Evolutionary conservation across 495 filamentous ascomycete species (phyloP), one percentile per base, ranked within the genome.

Genomic region (Rostrohypoxylon terebratum): DNA sequence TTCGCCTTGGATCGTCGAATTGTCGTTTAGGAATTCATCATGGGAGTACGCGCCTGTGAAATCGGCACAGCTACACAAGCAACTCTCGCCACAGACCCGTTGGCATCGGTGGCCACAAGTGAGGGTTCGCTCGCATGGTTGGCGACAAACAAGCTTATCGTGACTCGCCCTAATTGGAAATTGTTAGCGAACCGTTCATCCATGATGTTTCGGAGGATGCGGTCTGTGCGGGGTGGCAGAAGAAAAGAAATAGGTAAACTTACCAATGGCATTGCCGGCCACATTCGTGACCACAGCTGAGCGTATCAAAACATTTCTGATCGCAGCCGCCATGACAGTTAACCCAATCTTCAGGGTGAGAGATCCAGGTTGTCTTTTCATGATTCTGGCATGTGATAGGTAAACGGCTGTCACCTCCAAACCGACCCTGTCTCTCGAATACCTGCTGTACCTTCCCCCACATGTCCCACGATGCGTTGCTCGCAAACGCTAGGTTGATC

Each of bases 91-190:
- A 59, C 84, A 86, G 3, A 75, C 33, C 2, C 44, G 72, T 21
- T 82, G 69, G 57, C 85, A 87, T 4, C 81, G 83, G 72, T 94
- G 90, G 0, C 91, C 89, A 76, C 93, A 96, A 0, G n/a, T 20
- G 5, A 95, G 82, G 0, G 25, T 42, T 40, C 84, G 82, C 1
- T 79, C 73, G 68, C 93, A 96, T 2, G 91, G 84, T 44, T 84
- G 58, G 3, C 85, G 87, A 73, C 93, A 97, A 20, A 89, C 90
- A 0, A 93, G 78, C 51, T 84, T 83, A 0, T 77, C 76, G 59
- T 92, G 86, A 69, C 87, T 87, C 0, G 88, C 87, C 11, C 88
- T 91, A 0, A 82, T 83, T 65, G 85, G 90, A 16, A 34, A 57
- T 51, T 31, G 66, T 72, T 57, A 76, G 75, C 65, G 13, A 42